Conservation (phyloP, 305 asterid genomes). For the Fraxinus sp. region DNA sequence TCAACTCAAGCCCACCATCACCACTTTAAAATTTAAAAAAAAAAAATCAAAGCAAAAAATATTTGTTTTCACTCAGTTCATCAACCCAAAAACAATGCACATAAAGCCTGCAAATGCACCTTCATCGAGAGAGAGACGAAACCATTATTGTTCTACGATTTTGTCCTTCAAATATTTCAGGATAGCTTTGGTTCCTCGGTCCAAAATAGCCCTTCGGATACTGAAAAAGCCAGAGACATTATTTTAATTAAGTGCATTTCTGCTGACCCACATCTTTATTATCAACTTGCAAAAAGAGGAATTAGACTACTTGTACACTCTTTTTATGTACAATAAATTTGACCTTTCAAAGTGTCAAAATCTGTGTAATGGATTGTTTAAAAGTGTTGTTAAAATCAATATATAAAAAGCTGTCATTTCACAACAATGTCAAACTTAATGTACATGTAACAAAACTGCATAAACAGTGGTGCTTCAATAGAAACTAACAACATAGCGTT, state of each 20-base stretch:
- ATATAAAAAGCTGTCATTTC: not conserved
- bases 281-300: not conserved
- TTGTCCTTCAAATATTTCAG: slow-evolving; percentile 74
- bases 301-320: not conserved
- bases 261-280: not conserved
- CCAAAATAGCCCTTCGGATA: slow-evolving; percentile 80
- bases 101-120: slow-evolving; percentile 9
- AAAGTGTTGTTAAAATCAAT: not conserved
- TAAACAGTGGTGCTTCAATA: not conserved
- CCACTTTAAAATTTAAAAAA: not conserved
- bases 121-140: not conserved
- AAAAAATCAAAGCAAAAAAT: not conserved
- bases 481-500: not conserved
- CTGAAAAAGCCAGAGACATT: slow-evolving; percentile 38
- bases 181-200: slow-evolving; percentile 80
- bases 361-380: not conserved
- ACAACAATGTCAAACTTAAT: not conserved
- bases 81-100: slow-evolving; percentile 8
- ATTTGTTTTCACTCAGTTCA: slow-evolving; percentile 21
- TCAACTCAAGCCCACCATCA: not conserved
- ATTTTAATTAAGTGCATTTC: not conserved
- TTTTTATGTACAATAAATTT: not conserved
- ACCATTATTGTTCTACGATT: slow-evolving; percentile 47
- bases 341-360: not conserved
- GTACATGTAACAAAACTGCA: not conserved